phyloP scores from a whole-genome alignment of 495 filamentous ascomycete genomes.

The Neurospora sp. region DNA sequence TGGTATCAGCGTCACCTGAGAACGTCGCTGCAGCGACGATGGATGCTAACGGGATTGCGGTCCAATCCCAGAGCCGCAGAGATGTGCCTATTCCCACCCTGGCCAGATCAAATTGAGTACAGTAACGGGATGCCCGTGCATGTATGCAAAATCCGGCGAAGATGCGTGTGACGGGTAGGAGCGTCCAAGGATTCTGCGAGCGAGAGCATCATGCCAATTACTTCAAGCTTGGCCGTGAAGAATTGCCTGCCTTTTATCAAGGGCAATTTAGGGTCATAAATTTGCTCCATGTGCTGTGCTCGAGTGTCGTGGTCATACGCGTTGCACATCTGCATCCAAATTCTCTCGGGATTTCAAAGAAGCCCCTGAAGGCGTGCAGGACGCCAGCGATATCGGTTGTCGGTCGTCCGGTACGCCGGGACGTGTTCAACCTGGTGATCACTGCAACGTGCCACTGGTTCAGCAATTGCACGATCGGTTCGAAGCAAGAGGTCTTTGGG shows the following conservation, averaged over 20 bases:
- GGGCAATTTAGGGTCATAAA: not conserved
- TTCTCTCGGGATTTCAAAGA: constrained; percentile 2
- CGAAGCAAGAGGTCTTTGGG: not conserved
- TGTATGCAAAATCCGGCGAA: not conserved
- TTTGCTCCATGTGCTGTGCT: not conserved
- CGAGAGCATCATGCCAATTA: not conserved
- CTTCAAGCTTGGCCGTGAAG: not conserved
- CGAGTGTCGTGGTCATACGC: not conserved
- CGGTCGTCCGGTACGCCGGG: not conserved
- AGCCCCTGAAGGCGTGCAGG: constrained; percentile 5
- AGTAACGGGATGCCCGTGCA: not conserved
- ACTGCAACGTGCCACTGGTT: constrained; percentile 2
- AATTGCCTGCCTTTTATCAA: not conserved
- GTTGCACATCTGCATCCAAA: not conserved
- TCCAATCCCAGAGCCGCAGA: not conserved
- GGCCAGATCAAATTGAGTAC: not conserved
- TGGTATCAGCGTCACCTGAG: not conserved
- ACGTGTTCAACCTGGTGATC: not conserved
- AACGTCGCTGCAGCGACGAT: not conserved
- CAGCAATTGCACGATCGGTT: constrained; percentile 8
- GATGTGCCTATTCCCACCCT: not conserved
- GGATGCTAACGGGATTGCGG: not conserved
- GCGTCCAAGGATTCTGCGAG: not conserved
- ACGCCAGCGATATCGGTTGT: constrained; percentile 15
- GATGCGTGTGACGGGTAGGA: not conserved